Base-by-base conservation (phyloP, 495 filamentous ascomycete genomes). In the Extremus antarcticus region DNA sequence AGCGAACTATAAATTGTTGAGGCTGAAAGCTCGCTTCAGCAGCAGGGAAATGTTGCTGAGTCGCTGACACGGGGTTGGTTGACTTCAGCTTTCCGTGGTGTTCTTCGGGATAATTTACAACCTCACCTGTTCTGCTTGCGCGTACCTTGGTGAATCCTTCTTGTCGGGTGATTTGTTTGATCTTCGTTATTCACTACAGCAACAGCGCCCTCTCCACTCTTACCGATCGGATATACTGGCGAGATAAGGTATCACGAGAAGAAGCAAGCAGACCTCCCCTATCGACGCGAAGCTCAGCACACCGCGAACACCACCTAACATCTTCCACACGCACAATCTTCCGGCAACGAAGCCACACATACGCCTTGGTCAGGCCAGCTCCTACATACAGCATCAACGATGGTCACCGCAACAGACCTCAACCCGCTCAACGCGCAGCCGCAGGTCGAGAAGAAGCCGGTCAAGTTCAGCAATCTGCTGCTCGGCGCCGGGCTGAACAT, bases 401-500 rank as follows among this genome's bases (percentile, higher is more conserved):
- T 51, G 46, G 32, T 29, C 35, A 56, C 55, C 47, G 68, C 76
- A 2, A 23, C n/a, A 62, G 66, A 74, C 57, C 47, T 21, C 25
- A 68, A 76, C 56, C 75, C 79, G 66, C 74, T 78, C 65, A 29
- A n/a, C 43, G 76, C 70, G 74, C 7, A 35, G 29, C 7, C 29
- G 29, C 29, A 35, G 13, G 75, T 90, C 63, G 90, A 95, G 85
- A 97, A 96, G 86, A 97, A 98, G 82, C 94, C 94, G 58, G 83
- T 98, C 78, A 97, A 95, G 81, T 97, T 97, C 80, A 95, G 89
- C 76, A 98, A 97, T 74, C 74, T 98, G 78, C 77, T 98, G 65
- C 78, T 98, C 66, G 92, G 92, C 61, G 94, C 88, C 65, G 91
- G 91, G 46, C 78, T 98, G 74, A 97, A 98, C 76, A 78, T 98